A percentile compares a stretch with the other conserved stretches of the same genome.
phyloP scores from a whole-genome alignment of 805 yeast species.

The Saccharomycopsis olivae region DNA sequence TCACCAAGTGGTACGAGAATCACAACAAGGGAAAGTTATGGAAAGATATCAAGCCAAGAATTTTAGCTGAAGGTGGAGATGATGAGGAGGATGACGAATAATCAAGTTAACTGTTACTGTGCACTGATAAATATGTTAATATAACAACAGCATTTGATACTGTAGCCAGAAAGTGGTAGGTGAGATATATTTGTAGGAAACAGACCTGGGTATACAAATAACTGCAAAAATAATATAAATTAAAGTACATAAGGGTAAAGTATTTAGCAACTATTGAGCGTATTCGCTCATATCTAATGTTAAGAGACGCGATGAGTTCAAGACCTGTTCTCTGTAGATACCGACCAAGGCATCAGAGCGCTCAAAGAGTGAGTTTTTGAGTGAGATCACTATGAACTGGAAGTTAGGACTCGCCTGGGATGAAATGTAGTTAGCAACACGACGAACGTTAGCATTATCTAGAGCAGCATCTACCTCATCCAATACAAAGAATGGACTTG shows the following conservation, averaged over 20 bases:
- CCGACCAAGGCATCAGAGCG: slow-evolving; percentile 88
- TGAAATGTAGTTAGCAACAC: slow-evolving; percentile 77
- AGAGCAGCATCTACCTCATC: slow-evolving; percentile 99
- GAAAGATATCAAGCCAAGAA: slow-evolving; percentile 60
- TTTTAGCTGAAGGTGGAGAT: slow-evolving; percentile 45
- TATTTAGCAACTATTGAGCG: too few relatives aligned
- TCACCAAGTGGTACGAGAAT: slow-evolving; percentile 61
- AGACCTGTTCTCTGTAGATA: slow-evolving; percentile 70
- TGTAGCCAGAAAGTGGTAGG: too few relatives aligned
- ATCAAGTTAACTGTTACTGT: neutral
- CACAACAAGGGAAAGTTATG: slow-evolving; percentile 82
- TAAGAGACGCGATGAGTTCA: slow-evolving; percentile 62
- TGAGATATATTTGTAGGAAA: too few relatives aligned
- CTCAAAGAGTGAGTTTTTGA: slow-evolving; percentile 81
- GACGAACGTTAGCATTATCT: slow-evolving; percentile 78
- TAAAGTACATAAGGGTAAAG: too few relatives aligned
- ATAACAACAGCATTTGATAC: too few relatives aligned
- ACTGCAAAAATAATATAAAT: too few relatives aligned
- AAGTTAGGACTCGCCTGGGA: slow-evolving; percentile 65
- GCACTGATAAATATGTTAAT: too few relatives aligned
- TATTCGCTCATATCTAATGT: slow-evolving; percentile 60
- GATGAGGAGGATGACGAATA: slow-evolving; percentile 49
- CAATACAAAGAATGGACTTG: slow-evolving; percentile 90
- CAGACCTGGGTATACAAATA: too few relatives aligned
- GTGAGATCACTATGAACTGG: slow-evolving; percentile 88